Percentiles rank a stretch among this genome's conserved stretches.
Evolutionary conservation across 192 early-diverging fungal species (phyloP).

Genomic region (Geranomyces michiganensis): DNA sequence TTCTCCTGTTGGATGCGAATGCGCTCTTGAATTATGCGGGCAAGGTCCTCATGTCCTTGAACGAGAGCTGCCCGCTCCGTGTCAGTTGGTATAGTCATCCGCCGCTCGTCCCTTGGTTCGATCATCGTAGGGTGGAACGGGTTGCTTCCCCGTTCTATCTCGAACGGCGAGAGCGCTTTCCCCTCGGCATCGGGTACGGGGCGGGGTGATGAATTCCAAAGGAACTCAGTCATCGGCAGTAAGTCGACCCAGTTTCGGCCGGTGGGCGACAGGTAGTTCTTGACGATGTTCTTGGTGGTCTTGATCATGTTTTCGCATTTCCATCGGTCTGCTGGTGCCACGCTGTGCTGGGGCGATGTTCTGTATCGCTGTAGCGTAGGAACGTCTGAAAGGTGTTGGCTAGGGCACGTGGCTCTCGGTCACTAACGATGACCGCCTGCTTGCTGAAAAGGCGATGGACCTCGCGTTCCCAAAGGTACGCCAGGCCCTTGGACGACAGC

Average conservation of each 20-base stretch:
- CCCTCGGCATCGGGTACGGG: too few relatives aligned
- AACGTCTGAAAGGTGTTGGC: constrained; percentile 8
- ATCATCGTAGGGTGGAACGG: too few relatives aligned
- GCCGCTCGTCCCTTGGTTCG: too few relatives aligned
- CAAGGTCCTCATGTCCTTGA: background rate
- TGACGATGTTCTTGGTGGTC: constrained; percentile 10
- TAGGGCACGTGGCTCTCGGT: constrained; percentile 5
- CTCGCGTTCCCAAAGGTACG: too few relatives aligned
- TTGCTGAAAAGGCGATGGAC: background rate
- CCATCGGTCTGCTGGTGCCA: constrained; percentile 33
- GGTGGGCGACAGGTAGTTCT: constrained; percentile 3
- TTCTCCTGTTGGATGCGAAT: constrained; percentile 7
- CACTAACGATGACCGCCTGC: constrained; percentile 4
- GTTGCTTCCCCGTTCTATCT: too few relatives aligned
- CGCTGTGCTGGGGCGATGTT: constrained; percentile 8
- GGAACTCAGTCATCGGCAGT: constrained; percentile 12
- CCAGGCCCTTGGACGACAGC: background rate
- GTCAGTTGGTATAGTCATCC: too few relatives aligned
- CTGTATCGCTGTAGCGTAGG: background rate
- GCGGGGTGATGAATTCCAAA: background rate
- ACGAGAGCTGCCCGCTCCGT: too few relatives aligned
- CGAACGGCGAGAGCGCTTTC: too few relatives aligned
- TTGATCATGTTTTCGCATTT: constrained; percentile 5
- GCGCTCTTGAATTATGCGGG: background rate
- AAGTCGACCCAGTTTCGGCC: constrained; percentile 19